These are phyloP conservation scores for Coriaria nepalensis DNA, from an alignment of 306 rosid genomes.

Conservation along the genomic window DNA sequence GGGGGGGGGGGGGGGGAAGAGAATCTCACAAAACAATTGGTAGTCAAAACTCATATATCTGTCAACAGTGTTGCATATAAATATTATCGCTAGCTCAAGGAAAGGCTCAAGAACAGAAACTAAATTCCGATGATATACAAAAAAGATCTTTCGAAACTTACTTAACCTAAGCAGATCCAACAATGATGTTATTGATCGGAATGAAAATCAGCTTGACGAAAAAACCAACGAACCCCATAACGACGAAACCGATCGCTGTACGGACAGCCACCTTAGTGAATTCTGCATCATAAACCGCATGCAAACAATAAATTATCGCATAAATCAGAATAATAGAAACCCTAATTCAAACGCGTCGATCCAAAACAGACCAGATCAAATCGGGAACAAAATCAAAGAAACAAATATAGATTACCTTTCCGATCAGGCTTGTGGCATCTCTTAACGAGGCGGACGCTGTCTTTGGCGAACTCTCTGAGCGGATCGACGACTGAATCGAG, in stretches of 20 bases:
- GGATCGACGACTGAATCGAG: constrained; percentile 19
- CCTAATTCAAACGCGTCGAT: too few relatives aligned
- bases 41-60: too few relatives aligned
- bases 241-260: constrained; percentile 18
- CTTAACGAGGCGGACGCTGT: constrained; percentile 18
- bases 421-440: constrained; percentile 21
- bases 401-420: constrained; percentile 2
- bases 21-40: too few relatives aligned
- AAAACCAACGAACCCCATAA: constrained; percentile 21
- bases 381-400: too few relatives aligned
- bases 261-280: constrained; percentile 18
- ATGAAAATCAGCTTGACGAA: constrained; percentile 21
- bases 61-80: too few relatives aligned
- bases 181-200: constrained; percentile 20
- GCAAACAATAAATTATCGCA: too few relatives aligned
- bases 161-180: constrained; percentile 12
- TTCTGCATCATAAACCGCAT: constrained; percentile 5
- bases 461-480: constrained; percentile 20
- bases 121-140: too few relatives aligned
- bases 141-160: background rate
- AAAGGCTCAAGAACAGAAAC: too few relatives aligned
- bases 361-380: too few relatives aligned
- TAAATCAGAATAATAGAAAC: too few relatives aligned
- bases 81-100: too few relatives aligned
- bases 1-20: too few relatives aligned